phyloP scores from a whole-genome alignment of 2,329 filamentous ascomycete species.

The Aspergillus sp. region DNA sequence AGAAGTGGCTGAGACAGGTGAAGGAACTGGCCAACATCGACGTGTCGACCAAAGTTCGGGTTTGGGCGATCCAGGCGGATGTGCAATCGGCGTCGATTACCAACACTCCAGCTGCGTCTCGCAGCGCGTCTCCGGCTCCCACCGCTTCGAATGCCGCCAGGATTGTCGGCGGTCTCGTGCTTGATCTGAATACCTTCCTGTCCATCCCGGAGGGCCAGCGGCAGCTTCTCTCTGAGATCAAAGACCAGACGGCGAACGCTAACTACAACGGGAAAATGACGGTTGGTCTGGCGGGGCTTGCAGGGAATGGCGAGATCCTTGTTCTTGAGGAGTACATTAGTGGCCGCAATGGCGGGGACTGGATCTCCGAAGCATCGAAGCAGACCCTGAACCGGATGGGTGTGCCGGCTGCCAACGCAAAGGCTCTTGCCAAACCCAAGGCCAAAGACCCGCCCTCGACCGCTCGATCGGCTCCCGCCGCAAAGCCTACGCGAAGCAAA shows the following conservation, averaged over 20 bases:
- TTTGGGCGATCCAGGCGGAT: constrained; percentile 55
- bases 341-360: constrained; percentile 48
- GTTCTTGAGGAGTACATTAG: constrained; percentile 75
- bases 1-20: constrained; percentile 64
- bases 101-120: constrained; percentile 35
- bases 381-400: constrained; percentile 39
- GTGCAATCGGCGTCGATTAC: constrained; percentile 37
- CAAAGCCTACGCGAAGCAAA: constrained; percentile 57
- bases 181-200: constrained; percentile 55
- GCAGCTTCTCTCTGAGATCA: constrained; percentile 50
- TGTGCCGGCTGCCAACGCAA: constrained; percentile 36
- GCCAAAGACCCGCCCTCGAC: constrained; percentile 37
- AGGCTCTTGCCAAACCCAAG: constrained; percentile 26
- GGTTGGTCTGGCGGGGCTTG: constrained; percentile 57
- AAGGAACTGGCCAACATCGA: constrained; percentile 63
- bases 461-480: constrained; percentile 62
- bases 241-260: constrained; percentile 61
- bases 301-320: constrained; percentile 58
- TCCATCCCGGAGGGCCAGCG: constrained; percentile 56
- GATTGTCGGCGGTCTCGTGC: constrained; percentile 43
- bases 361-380: constrained; percentile 41
- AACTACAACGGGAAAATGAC: constrained; percentile 69
- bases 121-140: constrained; percentile 36
- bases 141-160: constrained; percentile 33
- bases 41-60: constrained; percentile 60